Conservation (phyloP, 805 yeast genomes). For the Metschnikowia lachancei region DNA sequence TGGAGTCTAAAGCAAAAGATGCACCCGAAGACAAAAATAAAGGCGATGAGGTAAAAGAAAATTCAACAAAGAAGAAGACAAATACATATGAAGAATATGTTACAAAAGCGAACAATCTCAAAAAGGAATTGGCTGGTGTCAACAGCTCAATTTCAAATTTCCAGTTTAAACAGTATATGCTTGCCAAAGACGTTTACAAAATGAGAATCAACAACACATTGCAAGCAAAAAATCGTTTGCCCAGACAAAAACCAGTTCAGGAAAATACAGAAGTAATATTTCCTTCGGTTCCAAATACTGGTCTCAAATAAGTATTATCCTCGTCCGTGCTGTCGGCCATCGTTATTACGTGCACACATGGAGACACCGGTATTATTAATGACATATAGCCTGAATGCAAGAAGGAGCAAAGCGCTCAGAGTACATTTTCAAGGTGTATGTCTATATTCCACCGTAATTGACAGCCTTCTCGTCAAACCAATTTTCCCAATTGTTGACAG, state of each 20-base stretch:
- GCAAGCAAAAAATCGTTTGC: constrained; percentile 4
- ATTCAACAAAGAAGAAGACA: constrained; percentile 7
- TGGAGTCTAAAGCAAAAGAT: constrained; percentile 16
- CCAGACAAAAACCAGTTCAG: constrained; percentile 1
- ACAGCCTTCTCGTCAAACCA: constrained; percentile 80
- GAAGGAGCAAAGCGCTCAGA: neutral
- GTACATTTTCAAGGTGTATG: neutral
- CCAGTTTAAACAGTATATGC: constrained; percentile 37
- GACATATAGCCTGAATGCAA: neutral
- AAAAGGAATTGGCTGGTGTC: constrained; percentile 20
- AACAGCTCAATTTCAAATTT: constrained; percentile 26
- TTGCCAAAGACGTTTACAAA: constrained; percentile 43
- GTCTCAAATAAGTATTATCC: neutral
- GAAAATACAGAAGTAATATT: neutral
- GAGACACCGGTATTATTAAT: neutral
- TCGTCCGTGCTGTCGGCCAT: neutral
- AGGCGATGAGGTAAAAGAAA: constrained; percentile 22
- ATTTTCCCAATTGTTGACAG: constrained; percentile 59
- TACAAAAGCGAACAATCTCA: constrained; percentile 16
- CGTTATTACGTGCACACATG: neutral
- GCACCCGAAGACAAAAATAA: constrained; percentile 24
- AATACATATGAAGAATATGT: constrained; percentile 22
- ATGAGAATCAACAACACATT: constrained; percentile 32
- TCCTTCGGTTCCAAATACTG: constrained; percentile 8
- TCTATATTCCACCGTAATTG: constrained; percentile 35